Evolutionary conservation across 139 green algal genomes (phyloP).

Genomic region (Picochlorum sp.): DNA sequence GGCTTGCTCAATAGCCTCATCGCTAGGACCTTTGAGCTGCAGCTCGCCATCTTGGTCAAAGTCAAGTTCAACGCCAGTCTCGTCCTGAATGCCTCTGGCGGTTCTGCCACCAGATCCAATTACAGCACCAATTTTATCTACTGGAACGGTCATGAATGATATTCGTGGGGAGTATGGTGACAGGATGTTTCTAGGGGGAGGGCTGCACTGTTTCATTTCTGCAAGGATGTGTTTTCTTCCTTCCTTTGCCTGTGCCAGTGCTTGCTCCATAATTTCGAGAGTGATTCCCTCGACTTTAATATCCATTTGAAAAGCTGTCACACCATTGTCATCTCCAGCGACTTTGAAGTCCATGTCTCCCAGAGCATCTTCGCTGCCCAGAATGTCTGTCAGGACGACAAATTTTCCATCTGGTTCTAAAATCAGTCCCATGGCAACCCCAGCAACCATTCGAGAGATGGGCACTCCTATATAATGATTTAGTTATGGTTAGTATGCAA

Average conservation of each 20-base stretch:
- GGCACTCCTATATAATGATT: constrained; percentile 70
- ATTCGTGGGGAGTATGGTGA: constrained; percentile 56
- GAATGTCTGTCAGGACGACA: constrained; percentile 88
- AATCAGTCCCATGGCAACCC: constrained; percentile 97
- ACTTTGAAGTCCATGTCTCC: constrained; percentile 99
- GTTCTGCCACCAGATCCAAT: constrained; percentile 76
- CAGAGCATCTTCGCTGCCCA: constrained; percentile 85
- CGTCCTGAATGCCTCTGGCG: constrained; percentile 58
- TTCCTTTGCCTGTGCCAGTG: constrained; percentile 55
- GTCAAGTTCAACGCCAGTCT: constrained; percentile 43
- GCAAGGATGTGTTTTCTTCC: constrained; percentile 68
- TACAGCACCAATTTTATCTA: constrained; percentile 53
- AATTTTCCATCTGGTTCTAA: constrained; percentile 56
- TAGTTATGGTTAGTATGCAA: background rate
- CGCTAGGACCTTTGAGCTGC: constrained; percentile 19
- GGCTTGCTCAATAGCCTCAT: constrained; percentile 17
- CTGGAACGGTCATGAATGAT: constrained; percentile 28
- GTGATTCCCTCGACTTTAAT: constrained; percentile 91
- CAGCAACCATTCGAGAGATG: constrained; percentile 70
- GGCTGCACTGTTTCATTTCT: constrained; percentile 67
- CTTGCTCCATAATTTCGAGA: constrained; percentile 77
- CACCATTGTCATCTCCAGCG: constrained; percentile 41
- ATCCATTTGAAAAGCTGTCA: constrained; percentile 97
- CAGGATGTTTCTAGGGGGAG: constrained; percentile 45
- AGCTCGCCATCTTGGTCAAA: constrained; percentile 24